Evolutionary conservation across 2,329 filamentous ascomycete genomes (phyloP), one percentile per base, ranked within the genome.

Genomic region (Calonectria multiphialidica): DNA sequence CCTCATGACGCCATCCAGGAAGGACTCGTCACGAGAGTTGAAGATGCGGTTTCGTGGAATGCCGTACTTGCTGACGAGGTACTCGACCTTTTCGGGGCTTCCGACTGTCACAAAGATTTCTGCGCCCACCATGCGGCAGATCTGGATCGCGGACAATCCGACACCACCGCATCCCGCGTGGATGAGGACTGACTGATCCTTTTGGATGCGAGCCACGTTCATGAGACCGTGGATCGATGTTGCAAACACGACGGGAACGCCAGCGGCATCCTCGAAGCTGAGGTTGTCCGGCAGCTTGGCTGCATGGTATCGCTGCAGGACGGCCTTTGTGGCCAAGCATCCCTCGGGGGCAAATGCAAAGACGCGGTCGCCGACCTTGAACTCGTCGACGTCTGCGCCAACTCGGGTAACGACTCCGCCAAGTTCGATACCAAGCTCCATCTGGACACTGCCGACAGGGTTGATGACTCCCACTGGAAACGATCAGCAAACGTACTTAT

Each of bases 51-150:
- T 70, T 18, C 70, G 68, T 0, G 81, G 80, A 13, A 87, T 81
- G 0, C 72, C 77, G 68, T 81, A 85, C 1, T 66, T 72, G 1
- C 74, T 73, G 23, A 75, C 75, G 2, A 87, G 74, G 13, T 84
- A 79, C 4, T 79, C 64, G 2, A 71, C 72, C 73, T 88, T 87
- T 12, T 83, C 81, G 2, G 81, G 74, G 13, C 74, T 81, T n/a
- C 82, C 78, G 5, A 84, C 83, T 0, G 85, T 86, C 2, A 74
- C 76, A 66, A 80, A 86, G 13, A 87, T 78, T 25, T 84, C 79
- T 1, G 83, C 82, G 3, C 80, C 82, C 0, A 79, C 66, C 72
- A 78, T 76, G 21, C 76, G 74, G 1, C 76, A 77, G 30, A 84
- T 63, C 49, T 81, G 76, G 8, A 84, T 75, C 8, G 82, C 81